Percentiles rank a stretch among this genome's conserved stretches.
phyloP scores from a whole-genome alignment of 1,284 basidiomycete species.

The Austropuccinia psidii region DNA sequence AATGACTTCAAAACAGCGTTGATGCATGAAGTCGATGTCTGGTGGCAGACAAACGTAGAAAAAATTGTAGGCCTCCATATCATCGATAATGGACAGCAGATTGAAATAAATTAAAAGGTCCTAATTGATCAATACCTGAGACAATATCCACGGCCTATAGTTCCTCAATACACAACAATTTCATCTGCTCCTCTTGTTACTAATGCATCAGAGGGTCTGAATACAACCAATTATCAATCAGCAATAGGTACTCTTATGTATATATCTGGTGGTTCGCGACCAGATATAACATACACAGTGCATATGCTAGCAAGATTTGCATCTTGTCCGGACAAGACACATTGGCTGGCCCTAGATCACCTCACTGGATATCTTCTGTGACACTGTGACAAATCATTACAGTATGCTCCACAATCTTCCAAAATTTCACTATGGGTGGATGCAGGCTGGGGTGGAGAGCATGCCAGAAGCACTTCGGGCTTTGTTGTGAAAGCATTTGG shows the following conservation, averaged over 20 bases:
- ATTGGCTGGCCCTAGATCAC: not conserved
- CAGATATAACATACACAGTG: not conserved
- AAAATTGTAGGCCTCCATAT: not conserved
- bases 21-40: not conserved
- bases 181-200: not conserved
- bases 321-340: not conserved
- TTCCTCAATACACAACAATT: not conserved
- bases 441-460: constrained; percentile 14
- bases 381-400: not conserved
- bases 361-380: not conserved
- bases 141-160: not conserved
- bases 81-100: not conserved
- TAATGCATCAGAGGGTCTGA: not conserved
- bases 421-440: not conserved
- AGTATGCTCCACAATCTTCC: too few relatives aligned
- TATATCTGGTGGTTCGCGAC: not conserved
- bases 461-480: not conserved
- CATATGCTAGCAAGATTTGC: not conserved
- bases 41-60: not conserved
- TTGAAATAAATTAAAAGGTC: not conserved
- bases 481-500: not conserved
- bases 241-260: constrained; percentile 2
- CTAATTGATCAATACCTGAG: not conserved
- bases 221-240: not conserved
- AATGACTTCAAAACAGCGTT: too few relatives aligned